Conservation (phyloP, 2,329 filamentous ascomycete species). For the Fusarium mundagurra region DNA sequence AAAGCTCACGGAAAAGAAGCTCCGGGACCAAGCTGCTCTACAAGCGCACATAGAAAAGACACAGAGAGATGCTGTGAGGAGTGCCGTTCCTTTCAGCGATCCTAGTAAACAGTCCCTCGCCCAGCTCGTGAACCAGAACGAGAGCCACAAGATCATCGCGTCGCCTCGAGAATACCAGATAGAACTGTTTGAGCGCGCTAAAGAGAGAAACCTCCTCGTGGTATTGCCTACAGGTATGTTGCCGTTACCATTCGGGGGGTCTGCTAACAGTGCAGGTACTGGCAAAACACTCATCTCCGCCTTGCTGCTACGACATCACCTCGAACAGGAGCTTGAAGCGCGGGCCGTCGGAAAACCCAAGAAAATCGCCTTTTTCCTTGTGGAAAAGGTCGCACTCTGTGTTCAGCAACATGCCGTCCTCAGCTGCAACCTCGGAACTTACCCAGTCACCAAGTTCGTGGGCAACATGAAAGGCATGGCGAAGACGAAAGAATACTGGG, state of each 20-base stretch:
- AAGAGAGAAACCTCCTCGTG: constrained; percentile 85
- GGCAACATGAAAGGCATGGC: constrained; percentile 69
- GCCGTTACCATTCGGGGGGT: fast-evolving
- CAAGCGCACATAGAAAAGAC: constrained; percentile 54
- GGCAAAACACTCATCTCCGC: constrained; percentile 98
- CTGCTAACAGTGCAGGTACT: constrained; percentile 65
- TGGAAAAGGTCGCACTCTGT: constrained; percentile 88
- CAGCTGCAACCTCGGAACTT: constrained; percentile 76
- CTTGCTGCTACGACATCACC: constrained; percentile 78
- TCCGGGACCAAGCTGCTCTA: constrained; percentile 61
- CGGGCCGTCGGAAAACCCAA: constrained; percentile 67
- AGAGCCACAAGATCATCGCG: constrained; percentile 69
- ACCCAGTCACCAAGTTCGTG: constrained; percentile 77
- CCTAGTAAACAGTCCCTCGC: constrained; percentile 46
- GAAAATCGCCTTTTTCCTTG: constrained; percentile 86
- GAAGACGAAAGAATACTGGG: constrained; percentile 59
- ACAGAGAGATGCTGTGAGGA: constrained; percentile 48
- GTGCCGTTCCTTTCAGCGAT: constrained; percentile 40
- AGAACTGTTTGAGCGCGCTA: constrained; percentile 90
- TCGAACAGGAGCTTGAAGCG: constrained; percentile 80
- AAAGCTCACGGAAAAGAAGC: constrained; percentile 58
- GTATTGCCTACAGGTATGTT: constrained; percentile 84
- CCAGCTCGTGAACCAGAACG: constrained; percentile 49
- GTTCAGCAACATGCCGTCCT: constrained; percentile 90
- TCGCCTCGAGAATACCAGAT: constrained; percentile 90